A percentile compares a stretch with the other conserved stretches of the same genome.
Conservation (phyloP, 768 basidiomycete genomes). For the Agaricus blazei region DNA sequence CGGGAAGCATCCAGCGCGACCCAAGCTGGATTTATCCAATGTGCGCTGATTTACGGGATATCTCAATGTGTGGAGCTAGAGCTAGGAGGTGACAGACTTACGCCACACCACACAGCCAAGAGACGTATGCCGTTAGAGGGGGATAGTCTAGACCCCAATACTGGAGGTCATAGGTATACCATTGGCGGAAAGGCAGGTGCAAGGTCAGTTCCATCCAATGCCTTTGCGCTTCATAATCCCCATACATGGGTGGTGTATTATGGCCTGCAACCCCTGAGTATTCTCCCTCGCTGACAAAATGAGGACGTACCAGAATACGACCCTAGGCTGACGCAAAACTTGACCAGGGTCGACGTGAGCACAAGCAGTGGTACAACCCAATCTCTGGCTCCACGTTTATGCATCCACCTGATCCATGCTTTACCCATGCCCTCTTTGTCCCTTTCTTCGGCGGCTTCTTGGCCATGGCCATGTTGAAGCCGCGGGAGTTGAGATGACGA, state of each 20-base stretch:
- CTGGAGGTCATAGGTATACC: slow-evolving; percentile 85
- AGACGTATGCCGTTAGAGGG: slow-evolving; percentile 85
- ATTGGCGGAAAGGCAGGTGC: slow-evolving; percentile 67
- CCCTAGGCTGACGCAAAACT: slow-evolving; percentile 68
- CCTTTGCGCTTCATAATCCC: slow-evolving; percentile 90
- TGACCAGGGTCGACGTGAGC: slow-evolving; percentile 51
- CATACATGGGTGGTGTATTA: slow-evolving; percentile 75
- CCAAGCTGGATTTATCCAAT: slow-evolving; percentile 52
- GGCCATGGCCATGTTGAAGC: slow-evolving; percentile 5
- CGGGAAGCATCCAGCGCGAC: slow-evolving; percentile 66
- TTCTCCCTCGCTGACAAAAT: not conserved
- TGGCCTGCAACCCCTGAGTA: slow-evolving; percentile 38
- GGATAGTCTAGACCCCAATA: slow-evolving; percentile 98
- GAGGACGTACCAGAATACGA: slow-evolving; percentile 70
- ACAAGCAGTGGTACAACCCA: slow-evolving; percentile 58
- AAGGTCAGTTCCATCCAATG: slow-evolving; percentile 94
- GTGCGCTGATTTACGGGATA: slow-evolving; percentile 20
- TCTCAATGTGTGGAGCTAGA: not conserved
- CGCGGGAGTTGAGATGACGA: not conserved
- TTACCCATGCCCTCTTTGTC: slow-evolving; percentile 40
- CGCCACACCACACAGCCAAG: slow-evolving; percentile 78
- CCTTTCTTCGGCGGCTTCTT: slow-evolving; percentile 16
- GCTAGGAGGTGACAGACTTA: slow-evolving; percentile 29
- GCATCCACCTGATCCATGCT: slow-evolving; percentile 79
- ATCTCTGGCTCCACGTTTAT: slow-evolving; percentile 51